These are phyloP conservation scores for Coleophoma eucalyptorum DNA, from an alignment of 2,329 filamentous ascomycete genomes.

Conservation along the genomic window DNA sequence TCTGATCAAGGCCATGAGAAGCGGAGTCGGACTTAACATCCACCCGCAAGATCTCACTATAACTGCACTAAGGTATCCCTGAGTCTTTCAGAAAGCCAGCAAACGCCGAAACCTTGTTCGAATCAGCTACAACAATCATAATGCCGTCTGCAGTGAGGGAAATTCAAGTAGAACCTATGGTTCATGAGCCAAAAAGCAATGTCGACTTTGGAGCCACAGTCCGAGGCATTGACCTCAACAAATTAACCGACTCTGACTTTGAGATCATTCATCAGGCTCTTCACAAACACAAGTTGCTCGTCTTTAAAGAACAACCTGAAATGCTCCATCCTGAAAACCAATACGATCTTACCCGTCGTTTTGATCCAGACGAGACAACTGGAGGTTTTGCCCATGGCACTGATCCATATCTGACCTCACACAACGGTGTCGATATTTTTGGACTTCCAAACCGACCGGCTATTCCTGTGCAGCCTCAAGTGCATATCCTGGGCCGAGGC, in stretches of 20 bases:
- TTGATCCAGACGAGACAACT: constrained; percentile 30
- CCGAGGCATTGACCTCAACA: constrained; percentile 32
- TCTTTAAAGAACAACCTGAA: constrained; percentile 32
- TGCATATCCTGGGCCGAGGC: constrained; percentile 33
- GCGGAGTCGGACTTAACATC: too few relatives aligned
- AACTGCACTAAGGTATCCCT: too few relatives aligned
- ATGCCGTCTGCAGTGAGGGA: constrained; percentile 24
- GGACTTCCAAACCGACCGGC: constrained; percentile 27
- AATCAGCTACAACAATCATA: constrained; percentile 5
- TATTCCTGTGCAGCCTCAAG: constrained; percentile 32
- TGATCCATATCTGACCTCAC: constrained; percentile 28
- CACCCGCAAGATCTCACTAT: too few relatives aligned
- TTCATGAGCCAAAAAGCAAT: constrained; percentile 22
- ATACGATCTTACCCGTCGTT: constrained; percentile 28
- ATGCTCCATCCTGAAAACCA: constrained; percentile 31
- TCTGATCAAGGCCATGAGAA: too few relatives aligned
- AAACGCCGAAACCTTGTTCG: too few relatives aligned
- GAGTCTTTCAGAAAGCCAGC: too few relatives aligned
- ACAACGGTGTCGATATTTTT: constrained; percentile 31
- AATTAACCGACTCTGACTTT: constrained; percentile 29
- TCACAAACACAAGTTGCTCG: constrained; percentile 29
- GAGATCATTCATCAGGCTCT: constrained; percentile 28
- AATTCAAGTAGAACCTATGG: constrained; percentile 22
- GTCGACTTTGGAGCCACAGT: constrained; percentile 31
- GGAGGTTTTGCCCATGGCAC: constrained; percentile 33